These are phyloP conservation scores for Taiwanofungus camphoratus DNA, from an alignment of 1,284 basidiomycete genomes.

Conservation along the genomic window DNA sequence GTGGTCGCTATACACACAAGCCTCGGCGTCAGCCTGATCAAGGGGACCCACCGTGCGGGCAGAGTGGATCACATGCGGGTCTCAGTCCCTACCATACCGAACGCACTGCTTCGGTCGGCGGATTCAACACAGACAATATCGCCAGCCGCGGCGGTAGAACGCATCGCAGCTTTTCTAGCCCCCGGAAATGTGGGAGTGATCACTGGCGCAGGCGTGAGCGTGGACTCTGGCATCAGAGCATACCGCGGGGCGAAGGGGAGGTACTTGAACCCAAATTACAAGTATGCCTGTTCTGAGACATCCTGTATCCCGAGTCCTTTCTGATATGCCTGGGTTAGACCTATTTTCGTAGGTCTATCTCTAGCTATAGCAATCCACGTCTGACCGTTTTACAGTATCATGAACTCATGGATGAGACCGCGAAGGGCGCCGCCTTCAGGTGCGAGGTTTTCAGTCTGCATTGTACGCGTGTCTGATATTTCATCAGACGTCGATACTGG, in stretches of 20 bases:
- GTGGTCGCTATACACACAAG: slow-evolving; percentile 17
- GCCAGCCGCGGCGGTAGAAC: slow-evolving; percentile 51
- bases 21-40: neutral
- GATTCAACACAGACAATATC: slow-evolving; percentile 38
- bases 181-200: slow-evolving; percentile 68
- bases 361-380: neutral
- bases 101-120: slow-evolving; percentile 41
- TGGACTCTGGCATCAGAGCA: slow-evolving; percentile 88
- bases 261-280: slow-evolving; percentile 90
- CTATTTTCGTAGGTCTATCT: slow-evolving; percentile 20
- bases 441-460: slow-evolving; percentile 19
- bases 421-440: slow-evolving; percentile 65
- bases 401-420: slow-evolving; percentile 69
- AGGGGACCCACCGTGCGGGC: neutral
- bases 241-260: slow-evolving; percentile 80
- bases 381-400: slow-evolving; percentile 50
- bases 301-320: slow-evolving; percentile 54
- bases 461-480: neutral
- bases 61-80: slow-evolving; percentile 54
- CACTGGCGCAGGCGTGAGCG: slow-evolving; percentile 89
- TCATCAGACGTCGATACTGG: slow-evolving; percentile 70
- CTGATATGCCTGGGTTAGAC: slow-evolving; percentile 35
- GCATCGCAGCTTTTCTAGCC: slow-evolving; percentile 61
- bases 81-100: slow-evolving; percentile 75
- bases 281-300: slow-evolving; percentile 42